Conservation (phyloP, 1,284 basidiomycete species). For the Termitomyces sp. region DNA sequence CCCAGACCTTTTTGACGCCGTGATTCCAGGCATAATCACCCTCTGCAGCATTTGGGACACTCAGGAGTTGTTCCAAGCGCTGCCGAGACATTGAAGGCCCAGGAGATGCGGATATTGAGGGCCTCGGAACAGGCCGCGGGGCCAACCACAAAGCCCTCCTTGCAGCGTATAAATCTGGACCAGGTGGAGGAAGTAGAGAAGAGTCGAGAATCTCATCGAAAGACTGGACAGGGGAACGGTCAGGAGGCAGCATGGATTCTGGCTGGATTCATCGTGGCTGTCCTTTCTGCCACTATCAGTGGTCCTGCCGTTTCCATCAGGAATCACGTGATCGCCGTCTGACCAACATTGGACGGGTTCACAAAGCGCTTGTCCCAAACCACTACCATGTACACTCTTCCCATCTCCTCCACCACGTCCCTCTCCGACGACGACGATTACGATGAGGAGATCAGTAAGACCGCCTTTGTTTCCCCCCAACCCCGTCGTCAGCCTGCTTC, state of each 20-base stretch:
- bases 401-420: slow-evolving; percentile 50
- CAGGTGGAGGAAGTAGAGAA: slow-evolving; percentile 50
- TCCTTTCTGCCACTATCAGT: not conserved
- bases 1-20: slow-evolving; percentile 59
- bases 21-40: slow-evolving; percentile 51
- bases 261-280: slow-evolving; percentile 4
- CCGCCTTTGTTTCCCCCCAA: slow-evolving; percentile 42
- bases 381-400: slow-evolving; percentile 49
- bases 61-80: slow-evolving; percentile 52
- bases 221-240: slow-evolving; percentile 9
- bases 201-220: slow-evolving; percentile 38
- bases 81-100: slow-evolving; percentile 34
- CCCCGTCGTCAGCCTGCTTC: slow-evolving; percentile 32
- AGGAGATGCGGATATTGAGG: slow-evolving; percentile 14
- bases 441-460: slow-evolving; percentile 53
- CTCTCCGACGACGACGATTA: slow-evolving; percentile 64
- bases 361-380: slow-evolving; percentile 19
- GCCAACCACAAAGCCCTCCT: slow-evolving; percentile 59
- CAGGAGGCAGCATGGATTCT: slow-evolving; percentile 1
- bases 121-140: slow-evolving; percentile 21
- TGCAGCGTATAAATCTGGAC: slow-evolving; percentile 55
- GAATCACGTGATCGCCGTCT: slow-evolving; percentile 14
- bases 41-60: slow-evolving; percentile 39
- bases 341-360: slow-evolving; percentile 7
- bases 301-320: slow-evolving; percentile 2